Base-by-base conservation (phyloP, 345 rosid species). In the Eucalyptus erythrocorys region DNA sequence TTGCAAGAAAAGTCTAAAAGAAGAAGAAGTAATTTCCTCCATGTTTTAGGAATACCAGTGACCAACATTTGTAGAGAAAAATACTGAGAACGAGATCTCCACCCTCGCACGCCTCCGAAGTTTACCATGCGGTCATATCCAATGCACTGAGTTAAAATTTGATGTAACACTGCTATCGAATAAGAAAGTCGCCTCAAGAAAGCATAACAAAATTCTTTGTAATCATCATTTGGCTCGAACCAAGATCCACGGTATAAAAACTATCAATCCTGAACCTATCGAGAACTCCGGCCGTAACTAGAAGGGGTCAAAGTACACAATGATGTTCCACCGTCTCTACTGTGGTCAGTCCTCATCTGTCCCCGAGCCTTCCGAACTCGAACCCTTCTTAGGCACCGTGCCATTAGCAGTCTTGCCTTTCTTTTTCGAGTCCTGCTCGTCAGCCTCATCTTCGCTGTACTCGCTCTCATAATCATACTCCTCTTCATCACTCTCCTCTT, bases 391-490 rank as follows among this genome's bases (percentile, higher is more conserved):
- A 80, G 90, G 90, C 55, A 88, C 92, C 2, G 87, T 91, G 89
- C 96, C 98, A 50, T 96, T 96, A 42, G 94, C 95, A 22, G 90
- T 89, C 48, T 71, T 82, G 49, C 90, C 94, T 91, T 95, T 97
- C 93, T 93, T 94, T 89, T 94, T 96, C 32, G 90, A 92, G 88
- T 93, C 94, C 89, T 91, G 93, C 53, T 95, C 96, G 37, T 94
- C 98, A 43, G 93, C 97, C 91, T 98, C 99, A 45, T 98, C 98
- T 92, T 96, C 98, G 48, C 98, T 95, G 91, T 98, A 97, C 91
- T 97, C 99, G 79, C 99, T 96, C 93, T 97, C 99, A 21, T 97
- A 96, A 92, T 98, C 92, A 8, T 95, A 96, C 57, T 95, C 99
- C 93, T 96, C 99, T 88, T 98, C 98, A 48, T 96, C 97, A 64